phyloP scores from a whole-genome alignment of 495 filamentous ascomycete genomes.

The Penicillium flavigenum region DNA sequence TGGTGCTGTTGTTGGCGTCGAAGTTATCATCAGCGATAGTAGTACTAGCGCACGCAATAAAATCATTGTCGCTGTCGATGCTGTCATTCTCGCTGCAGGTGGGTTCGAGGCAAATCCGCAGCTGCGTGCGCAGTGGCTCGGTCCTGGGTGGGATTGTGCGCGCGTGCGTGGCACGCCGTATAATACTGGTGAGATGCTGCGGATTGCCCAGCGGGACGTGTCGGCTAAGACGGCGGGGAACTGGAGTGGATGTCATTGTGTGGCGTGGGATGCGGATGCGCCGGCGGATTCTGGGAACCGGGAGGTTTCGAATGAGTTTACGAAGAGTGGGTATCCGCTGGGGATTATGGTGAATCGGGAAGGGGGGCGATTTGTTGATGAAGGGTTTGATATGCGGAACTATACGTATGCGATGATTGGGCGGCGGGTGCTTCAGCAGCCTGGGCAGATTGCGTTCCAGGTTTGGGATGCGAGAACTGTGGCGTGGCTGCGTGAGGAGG shows the following conservation, averaged over 20 bases:
- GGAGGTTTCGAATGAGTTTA: slow-evolving; percentile 59
- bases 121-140: slow-evolving; percentile 56
- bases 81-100: slow-evolving; percentile 57
- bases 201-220: slow-evolving; percentile 49
- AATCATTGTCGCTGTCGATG: slow-evolving; percentile 32
- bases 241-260: slow-evolving; percentile 61
- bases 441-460: slow-evolving; percentile 57
- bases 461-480: slow-evolving; percentile 56
- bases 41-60: background rate
- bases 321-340: slow-evolving; percentile 65
- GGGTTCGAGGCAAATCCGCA: slow-evolving; percentile 60
- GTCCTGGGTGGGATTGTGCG: slow-evolving; percentile 60
- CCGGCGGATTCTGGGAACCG: slow-evolving; percentile 50
- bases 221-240: slow-evolving; percentile 52
- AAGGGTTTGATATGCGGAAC: slow-evolving; percentile 60
- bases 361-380: slow-evolving; percentile 61
- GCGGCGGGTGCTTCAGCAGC: slow-evolving; percentile 53
- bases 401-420: slow-evolving; percentile 66
- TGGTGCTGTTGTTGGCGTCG: slow-evolving; percentile 31
- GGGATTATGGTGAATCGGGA: slow-evolving; percentile 60
- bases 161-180: slow-evolving; percentile 60
- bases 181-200: slow-evolving; percentile 56
- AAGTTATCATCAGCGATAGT: slow-evolving; percentile 3
- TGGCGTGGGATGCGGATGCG: slow-evolving; percentile 62
- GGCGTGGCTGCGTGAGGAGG: slow-evolving; percentile 45